Percentiles rank a stretch among this genome's conserved stretches.
Evolutionary conservation across 108 stramenopile genomes (phyloP).

Genomic region (Seminavis robusta): DNA sequence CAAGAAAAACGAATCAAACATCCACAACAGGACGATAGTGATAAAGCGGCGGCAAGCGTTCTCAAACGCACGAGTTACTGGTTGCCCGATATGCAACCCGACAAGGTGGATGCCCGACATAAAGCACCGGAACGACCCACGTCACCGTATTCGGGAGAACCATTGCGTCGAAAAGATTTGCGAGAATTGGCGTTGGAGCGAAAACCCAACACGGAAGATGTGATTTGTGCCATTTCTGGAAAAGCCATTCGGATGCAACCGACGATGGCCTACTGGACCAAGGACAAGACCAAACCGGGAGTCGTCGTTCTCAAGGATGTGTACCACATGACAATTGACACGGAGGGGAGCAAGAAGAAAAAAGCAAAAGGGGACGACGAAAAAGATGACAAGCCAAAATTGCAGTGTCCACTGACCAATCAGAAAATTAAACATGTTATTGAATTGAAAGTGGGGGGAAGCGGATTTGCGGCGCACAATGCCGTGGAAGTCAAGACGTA

Average conservation of each 20-base stretch:
- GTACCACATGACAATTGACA: slow-evolving; percentile 63
- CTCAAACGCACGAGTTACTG: slow-evolving; percentile 71
- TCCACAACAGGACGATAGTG: slow-evolving; percentile 28
- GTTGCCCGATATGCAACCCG: slow-evolving; percentile 78
- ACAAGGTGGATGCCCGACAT: slow-evolving; percentile 19
- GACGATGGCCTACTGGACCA: slow-evolving; percentile 46
- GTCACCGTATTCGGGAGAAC: slow-evolving; percentile 78
- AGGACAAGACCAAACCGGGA: slow-evolving; percentile 45
- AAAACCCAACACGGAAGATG: slow-evolving; percentile 15
- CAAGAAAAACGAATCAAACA: slow-evolving; percentile 14
- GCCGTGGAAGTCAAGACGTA: slow-evolving; percentile 66
- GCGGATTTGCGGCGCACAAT: slow-evolving; percentile 67
- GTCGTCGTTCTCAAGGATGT: slow-evolving; percentile 67
- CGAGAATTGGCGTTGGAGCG: slow-evolving; percentile 49
- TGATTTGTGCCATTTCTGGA: slow-evolving; percentile 74
- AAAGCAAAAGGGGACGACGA: not conserved
- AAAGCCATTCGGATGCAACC: slow-evolving; percentile 78
- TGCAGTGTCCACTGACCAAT: slow-evolving; percentile 72
- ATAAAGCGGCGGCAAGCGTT: slow-evolving; percentile 15
- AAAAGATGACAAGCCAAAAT: slow-evolving; percentile 21
- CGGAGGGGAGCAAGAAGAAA: not conserved
- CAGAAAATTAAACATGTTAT: slow-evolving; percentile 74
- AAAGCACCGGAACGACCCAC: slow-evolving; percentile 75
- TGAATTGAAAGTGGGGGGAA: slow-evolving; percentile 58
- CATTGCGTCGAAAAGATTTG: slow-evolving; percentile 80